phyloP scores from a whole-genome alignment of 179 eudicot genomes.

The Patellifolia procumbens region DNA sequence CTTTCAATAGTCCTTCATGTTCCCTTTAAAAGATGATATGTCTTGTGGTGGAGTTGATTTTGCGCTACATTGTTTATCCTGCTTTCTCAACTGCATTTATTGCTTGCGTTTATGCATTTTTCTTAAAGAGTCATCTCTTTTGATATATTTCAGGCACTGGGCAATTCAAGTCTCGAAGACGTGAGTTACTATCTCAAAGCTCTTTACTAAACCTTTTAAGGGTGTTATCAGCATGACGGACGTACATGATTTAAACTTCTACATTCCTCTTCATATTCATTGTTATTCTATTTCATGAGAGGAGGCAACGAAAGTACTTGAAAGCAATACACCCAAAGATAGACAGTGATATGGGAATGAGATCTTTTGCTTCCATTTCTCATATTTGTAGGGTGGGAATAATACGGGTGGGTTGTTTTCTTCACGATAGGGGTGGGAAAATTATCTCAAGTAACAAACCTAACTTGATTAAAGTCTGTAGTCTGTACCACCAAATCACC shows the following conservation, averaged over 20 bases:
- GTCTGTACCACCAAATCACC: neutral
- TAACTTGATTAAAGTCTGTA: neutral
- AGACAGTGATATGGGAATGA: neutral
- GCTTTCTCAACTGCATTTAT: neutral
- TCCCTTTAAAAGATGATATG: neutral
- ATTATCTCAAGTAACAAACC: neutral
- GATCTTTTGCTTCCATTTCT: neutral
- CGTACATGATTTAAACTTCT: neutral
- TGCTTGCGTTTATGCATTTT: neutral
- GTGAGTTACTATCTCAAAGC: conserved; percentile 35
- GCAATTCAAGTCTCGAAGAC: conserved; percentile 40
- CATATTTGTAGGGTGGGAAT: too few species aligned
- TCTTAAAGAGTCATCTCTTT: neutral
- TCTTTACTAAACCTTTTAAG: neutral
- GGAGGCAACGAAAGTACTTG: neutral
- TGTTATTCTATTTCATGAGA: neutral
- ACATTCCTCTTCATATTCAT: neutral
- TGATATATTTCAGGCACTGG: conserved; percentile 42
- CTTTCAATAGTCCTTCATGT: neutral
- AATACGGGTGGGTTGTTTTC: too few species aligned
- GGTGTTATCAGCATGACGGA: conserved; percentile 11
- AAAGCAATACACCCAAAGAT: neutral
- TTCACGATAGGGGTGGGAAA: neutral
- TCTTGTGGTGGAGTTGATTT: neutral
- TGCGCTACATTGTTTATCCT: neutral